phyloP scores from a whole-genome alignment of 1,284 basidiomycete genomes.

The Hemileia vastatrix region DNA sequence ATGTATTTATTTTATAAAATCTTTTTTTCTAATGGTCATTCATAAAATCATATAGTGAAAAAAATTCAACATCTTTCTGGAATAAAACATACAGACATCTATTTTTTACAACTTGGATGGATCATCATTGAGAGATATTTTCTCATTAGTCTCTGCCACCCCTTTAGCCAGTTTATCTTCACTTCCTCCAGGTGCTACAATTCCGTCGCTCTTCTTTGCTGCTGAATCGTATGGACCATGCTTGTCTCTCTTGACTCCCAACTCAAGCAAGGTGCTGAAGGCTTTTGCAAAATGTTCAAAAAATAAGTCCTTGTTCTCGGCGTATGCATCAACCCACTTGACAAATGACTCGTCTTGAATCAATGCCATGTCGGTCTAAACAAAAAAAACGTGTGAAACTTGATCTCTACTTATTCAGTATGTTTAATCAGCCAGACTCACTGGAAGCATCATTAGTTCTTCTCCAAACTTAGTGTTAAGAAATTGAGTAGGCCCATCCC shows the following conservation, averaged over 20 bases:
- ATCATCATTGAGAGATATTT: no score
- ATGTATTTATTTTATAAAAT: no score
- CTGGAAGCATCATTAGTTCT: constrained; percentile 53
- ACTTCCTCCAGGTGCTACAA: constrained; percentile 7
- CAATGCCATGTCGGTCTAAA: constrained; percentile 46
- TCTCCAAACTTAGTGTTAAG: constrained; percentile 47
- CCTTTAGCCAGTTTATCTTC: no score
- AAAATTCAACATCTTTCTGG: no score
- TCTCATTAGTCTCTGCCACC: no score
- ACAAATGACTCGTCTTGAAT: constrained; percentile 46
- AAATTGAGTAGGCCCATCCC: constrained; percentile 51
- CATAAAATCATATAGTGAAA: no score
- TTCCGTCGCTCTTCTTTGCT: constrained; percentile 1
- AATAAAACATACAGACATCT: no score
- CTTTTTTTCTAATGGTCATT: no score
- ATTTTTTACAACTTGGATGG: no score
- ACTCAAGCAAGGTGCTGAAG: constrained; percentile 44
- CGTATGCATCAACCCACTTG: constrained; percentile 48
- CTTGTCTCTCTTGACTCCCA: constrained; percentile 33
- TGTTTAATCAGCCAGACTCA: constrained; percentile 39
- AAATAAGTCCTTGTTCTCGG: constrained; percentile 51
- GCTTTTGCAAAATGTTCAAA: constrained; percentile 50
- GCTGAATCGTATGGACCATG: constrained; percentile 7
- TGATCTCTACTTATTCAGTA: not conserved
- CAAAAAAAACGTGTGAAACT: not conserved